These are phyloP conservation scores for Xerocomellus dryophilus DNA, from an alignment of 768 basidiomycete species.

Conservation along the genomic window DNA sequence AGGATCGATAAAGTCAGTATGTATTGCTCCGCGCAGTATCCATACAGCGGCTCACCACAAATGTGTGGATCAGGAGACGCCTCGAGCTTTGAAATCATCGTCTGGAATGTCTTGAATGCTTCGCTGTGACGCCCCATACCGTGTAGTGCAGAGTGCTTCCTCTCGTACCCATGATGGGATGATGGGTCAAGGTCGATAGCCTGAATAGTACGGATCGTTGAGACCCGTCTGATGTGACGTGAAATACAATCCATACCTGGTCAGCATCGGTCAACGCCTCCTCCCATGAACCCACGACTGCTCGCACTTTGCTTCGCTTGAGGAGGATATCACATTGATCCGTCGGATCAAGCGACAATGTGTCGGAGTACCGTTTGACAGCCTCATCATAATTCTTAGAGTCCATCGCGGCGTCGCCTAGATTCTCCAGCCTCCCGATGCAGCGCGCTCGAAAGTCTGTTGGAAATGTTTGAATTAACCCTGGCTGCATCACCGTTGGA, in stretches of 20 bases:
- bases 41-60: too few species aligned
- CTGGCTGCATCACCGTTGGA: too few species aligned
- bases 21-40: too few species aligned
- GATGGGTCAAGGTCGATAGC: constrained; percentile 3
- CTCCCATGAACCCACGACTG: background rate
- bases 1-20: too few species aligned
- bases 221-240: too few species aligned
- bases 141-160: background rate
- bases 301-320: constrained; percentile 4
- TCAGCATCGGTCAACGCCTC: constrained; percentile 1
- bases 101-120: background rate
- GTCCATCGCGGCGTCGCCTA: background rate
- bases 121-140: background rate
- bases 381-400: background rate
- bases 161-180: background rate
- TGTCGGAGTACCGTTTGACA: background rate
- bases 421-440: background rate
- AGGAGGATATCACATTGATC: background rate
- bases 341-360: background rate
- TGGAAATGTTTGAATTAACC: background rate
- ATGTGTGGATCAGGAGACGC: background rate
- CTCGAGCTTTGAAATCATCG: constrained; percentile 2
- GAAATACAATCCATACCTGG: background rate
- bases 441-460: constrained; percentile 4
- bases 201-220: background rate